Evolutionary conservation across 108 stramenopile genomes (phyloP), one percentile per base, ranked within the genome.

Genomic region (Seminavis robusta): DNA sequence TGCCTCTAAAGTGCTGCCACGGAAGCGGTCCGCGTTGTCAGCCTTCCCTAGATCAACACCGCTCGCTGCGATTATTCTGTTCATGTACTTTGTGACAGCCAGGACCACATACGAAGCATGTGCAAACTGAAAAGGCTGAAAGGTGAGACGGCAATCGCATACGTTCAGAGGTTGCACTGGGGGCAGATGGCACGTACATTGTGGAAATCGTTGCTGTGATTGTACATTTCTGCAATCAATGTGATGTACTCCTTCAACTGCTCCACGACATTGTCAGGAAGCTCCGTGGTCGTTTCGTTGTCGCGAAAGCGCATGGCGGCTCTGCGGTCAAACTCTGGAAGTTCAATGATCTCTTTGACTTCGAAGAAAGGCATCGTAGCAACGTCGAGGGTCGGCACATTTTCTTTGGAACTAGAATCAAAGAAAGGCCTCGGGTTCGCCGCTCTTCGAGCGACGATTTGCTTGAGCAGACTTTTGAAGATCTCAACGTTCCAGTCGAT

Each of bases 211-310:
- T 74, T 74, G 39, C 69, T 44, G 4, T 48, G 63, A 8, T 21
- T 15, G 46, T 74, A 80, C 63, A 69, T 53, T 31, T 59, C 61
- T 17, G 69, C 73, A 26, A 80, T 75, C 33, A 67, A 62, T 31
- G 43, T 45, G 23, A 80, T 67, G 36, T 60, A 80, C 38, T 55
- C 66, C 24, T 62, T 52, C 8, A 80, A 33, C 27, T 80, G 69
- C 27, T 45, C 21, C 9, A 32, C 49, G 21, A 61, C 60, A 16
- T 50, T 30, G 2, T 31, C 13, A 31, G 49, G 49, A 1, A 50
- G 28, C 11, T 29, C 29, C 19, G 32, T 31, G 1, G 15, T 11
- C 11, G 29, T 29, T 13, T 31, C 49, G 15, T 13, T 13, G 23
- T 50, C 30, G 8, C 27, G 49, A 3, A 50, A 19, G 8, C 30